Conservation (phyloP, 768 basidiomycete species). For the Kwoniella europaea region DNA sequence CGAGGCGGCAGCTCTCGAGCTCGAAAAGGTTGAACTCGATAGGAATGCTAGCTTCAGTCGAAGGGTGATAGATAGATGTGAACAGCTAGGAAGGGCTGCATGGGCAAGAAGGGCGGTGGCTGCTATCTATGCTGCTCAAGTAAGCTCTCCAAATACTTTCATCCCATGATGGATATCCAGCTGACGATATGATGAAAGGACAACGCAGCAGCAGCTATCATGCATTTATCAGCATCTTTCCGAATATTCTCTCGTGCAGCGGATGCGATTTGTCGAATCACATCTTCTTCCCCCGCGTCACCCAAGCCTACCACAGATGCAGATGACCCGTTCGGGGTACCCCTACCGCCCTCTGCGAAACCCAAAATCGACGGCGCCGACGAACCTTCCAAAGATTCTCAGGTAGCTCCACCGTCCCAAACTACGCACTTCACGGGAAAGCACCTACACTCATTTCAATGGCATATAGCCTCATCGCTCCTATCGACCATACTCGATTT, state of each 20-base stretch:
- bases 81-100: slow-evolving; percentile 71
- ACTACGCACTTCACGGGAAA: slow-evolving; percentile 55
- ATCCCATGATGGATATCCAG: not conserved
- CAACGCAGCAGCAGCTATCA: slow-evolving; percentile 66
- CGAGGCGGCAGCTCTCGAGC: slow-evolving; percentile 58
- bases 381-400: slow-evolving; percentile 46
- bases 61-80: slow-evolving; percentile 68
- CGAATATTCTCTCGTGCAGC: slow-evolving; percentile 80
- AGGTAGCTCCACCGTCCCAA: slow-evolving; percentile 28
- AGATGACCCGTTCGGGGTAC: slow-evolving; percentile 61
- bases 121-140: slow-evolving; percentile 71
- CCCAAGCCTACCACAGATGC: slow-evolving; percentile 34
- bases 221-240: slow-evolving; percentile 70
- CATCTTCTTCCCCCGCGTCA: slow-evolving; percentile 58
- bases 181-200: slow-evolving; percentile 61
- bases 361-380: slow-evolving; percentile 34
- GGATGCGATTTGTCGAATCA: slow-evolving; percentile 69
- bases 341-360: slow-evolving; percentile 34
- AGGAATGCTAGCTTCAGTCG: slow-evolving; percentile 65
- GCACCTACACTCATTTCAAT: slow-evolving; percentile 68
- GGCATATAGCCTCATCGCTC: slow-evolving; percentile 67
- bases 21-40: slow-evolving; percentile 57
- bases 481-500: slow-evolving; percentile 71
- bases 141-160: slow-evolving; percentile 44
- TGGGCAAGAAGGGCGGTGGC: slow-evolving; percentile 73